These are phyloP conservation scores for Alternaria atra DNA, from an alignment of 2,329 filamentous ascomycete species.

Conservation along the genomic window DNA sequence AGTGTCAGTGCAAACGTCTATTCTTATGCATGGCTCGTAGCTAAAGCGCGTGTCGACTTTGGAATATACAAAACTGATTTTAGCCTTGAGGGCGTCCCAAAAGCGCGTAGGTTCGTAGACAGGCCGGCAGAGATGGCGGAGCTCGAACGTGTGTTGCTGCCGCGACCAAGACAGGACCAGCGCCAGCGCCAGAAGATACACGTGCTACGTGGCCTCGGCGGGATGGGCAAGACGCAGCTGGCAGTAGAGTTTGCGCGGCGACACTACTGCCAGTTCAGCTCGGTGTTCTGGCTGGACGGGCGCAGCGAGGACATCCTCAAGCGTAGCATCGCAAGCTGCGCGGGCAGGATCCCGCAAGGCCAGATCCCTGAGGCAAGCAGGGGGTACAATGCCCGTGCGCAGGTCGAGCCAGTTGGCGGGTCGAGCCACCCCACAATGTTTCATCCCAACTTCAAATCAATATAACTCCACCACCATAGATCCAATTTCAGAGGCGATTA, in stretches of 20 bases:
- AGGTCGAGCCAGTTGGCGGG: no score
- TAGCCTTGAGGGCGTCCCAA: constrained; percentile 31
- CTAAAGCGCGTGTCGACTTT: constrained; percentile 23
- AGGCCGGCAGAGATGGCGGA: constrained; percentile 26
- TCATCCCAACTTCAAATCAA: no score
- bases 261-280: constrained; percentile 27
- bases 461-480: no score
- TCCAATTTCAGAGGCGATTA: no score
- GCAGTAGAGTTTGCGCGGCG: constrained; percentile 33
- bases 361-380: constrained; percentile 26
- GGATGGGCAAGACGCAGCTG: constrained; percentile 40
- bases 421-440: no score
- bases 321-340: constrained; percentile 28
- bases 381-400: no score
- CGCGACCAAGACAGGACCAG: no score
- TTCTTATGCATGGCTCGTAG: no score
- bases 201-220: constrained; percentile 32
- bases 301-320: constrained; percentile 28
- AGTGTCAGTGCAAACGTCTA: constrained; percentile 22
- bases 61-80: constrained; percentile 19
- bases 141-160: no score
- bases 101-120: constrained; percentile 26
- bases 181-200: no score
- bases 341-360: constrained; percentile 25
- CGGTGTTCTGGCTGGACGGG: constrained; percentile 36